Evolutionary conservation across 2,329 filamentous ascomycete genomes (phyloP).

Genomic region (Mycosphaerella arachidis): DNA sequence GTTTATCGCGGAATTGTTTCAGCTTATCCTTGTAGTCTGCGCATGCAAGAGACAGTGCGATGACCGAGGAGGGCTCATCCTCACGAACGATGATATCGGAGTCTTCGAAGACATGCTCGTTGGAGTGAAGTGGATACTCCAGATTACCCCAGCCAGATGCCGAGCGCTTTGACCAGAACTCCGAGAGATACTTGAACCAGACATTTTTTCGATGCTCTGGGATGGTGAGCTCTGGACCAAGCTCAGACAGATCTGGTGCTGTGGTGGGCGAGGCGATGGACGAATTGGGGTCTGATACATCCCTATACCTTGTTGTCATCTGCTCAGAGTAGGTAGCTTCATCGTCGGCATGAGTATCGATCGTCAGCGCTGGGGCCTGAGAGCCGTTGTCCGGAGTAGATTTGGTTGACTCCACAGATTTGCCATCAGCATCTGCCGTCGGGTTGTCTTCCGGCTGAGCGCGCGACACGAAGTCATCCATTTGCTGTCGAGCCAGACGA

Average conservation of each 20-base stretch:
- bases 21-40: constrained; percentile 82
- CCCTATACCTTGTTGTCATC: constrained; percentile 64
- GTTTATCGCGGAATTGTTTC: constrained; percentile 53
- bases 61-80: constrained; percentile 93
- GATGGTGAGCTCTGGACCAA: constrained; percentile 65
- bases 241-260: constrained; percentile 47
- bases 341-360: constrained; percentile 48
- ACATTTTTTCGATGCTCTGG: constrained; percentile 91
- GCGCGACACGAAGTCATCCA: constrained; percentile 16
- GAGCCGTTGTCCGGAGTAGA: constrained; percentile 4
- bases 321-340: constrained; percentile 66
- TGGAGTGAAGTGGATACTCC: constrained; percentile 77
- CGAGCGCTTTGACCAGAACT: constrained; percentile 97
- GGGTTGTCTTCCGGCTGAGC: constrained; percentile 19
- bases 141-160: constrained; percentile 89
- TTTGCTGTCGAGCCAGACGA: constrained; percentile 9
- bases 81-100: constrained; percentile 96
- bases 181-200: constrained; percentile 89
- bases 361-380: constrained; percentile 16
- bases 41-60: constrained; percentile 85
- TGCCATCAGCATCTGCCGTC: constrained; percentile 8
- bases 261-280: constrained; percentile 49
- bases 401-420: constrained; percentile 7
- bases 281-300: constrained; percentile 27
- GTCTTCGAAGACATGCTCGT: constrained; percentile 94